phyloP scores from a whole-genome alignment of 2,329 filamentous ascomycete genomes.

The Exophiala dermatitidis region DNA sequence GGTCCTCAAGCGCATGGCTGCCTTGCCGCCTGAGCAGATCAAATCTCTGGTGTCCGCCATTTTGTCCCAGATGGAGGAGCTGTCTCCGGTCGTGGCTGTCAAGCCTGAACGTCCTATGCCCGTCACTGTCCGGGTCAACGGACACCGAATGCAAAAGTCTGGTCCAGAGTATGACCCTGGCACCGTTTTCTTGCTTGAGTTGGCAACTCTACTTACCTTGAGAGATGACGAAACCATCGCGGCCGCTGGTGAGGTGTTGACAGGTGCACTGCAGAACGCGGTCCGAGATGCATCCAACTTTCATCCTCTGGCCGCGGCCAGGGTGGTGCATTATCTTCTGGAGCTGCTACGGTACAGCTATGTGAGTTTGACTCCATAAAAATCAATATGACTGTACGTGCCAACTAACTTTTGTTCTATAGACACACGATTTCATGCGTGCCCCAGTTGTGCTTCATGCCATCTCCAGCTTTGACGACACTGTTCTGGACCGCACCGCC shows the following conservation, averaged over 20 bases:
- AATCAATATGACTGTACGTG: background rate
- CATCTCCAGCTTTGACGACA: conserved; percentile 78
- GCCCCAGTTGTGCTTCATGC: conserved; percentile 86
- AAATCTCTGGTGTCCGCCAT: conserved; percentile 63
- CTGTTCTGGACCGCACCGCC: conserved; percentile 67
- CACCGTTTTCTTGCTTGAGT: conserved; percentile 82
- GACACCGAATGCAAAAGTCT: conserved; percentile 49
- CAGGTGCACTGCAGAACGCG: conserved; percentile 70
- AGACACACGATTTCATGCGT: conserved; percentile 86
- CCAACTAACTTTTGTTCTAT: conserved; percentile 26
- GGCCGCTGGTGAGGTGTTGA: conserved; percentile 68
- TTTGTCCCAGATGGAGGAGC: conserved; percentile 76
- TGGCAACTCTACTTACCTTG: conserved; percentile 74
- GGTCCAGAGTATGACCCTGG: conserved; percentile 72
- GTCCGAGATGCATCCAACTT: conserved; percentile 71
- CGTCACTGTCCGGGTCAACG: conserved; percentile 52
- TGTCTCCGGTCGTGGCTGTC: conserved; percentile 69
- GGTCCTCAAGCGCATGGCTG: conserved; percentile 74
- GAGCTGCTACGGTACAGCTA: conserved; percentile 76
- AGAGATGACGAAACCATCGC: conserved; percentile 66
- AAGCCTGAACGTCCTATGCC: conserved; percentile 72
- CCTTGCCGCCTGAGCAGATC: conserved; percentile 54
- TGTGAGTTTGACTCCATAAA: conserved; percentile 46
- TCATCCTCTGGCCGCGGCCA: conserved; percentile 75
- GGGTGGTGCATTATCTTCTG: conserved; percentile 80